Evolutionary conservation across 2,329 filamentous ascomycete species (phyloP), one percentile per base, ranked within the genome.

Genomic region (Tolypocladium endophyticum): DNA sequence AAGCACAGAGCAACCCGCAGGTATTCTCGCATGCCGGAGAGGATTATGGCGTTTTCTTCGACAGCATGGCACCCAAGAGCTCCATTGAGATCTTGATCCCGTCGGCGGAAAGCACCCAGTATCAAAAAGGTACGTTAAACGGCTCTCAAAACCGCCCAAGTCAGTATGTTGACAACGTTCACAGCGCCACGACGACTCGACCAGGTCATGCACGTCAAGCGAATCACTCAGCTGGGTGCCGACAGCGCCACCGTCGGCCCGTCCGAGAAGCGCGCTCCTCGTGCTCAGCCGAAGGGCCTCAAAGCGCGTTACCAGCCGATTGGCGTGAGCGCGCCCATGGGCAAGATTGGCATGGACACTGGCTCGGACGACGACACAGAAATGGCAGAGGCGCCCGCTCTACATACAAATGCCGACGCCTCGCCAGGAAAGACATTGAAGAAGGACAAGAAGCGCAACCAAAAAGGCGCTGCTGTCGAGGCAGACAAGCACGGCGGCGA

Each of bases 231-330:
- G 50, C 74, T 90, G 25, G 71, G 76, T n/a, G 71, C 80, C 68
- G 63, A 73, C 66, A 70, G 63, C 60, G 38, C 60, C 59, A 30
- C 60, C n/a, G 60, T 59, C 14, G 78, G 76, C 28, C 75, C 78
- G 55, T 75, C 79, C 3, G 74, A 80, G 5, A 75, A 80, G 60
- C 83, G 77, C 61, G 71, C 79, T 1, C 76, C 84, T 56, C 82
- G 86, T 61, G 77, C 82, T 54, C 89, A 92, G 70, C 87, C 89
- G 1, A 79, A 81, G 66, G 87, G 85, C 8, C 74, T 92, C 58
- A 84, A 81, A 66, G 81, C 86, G 72, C 83, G 88, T 39, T 91
- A 83, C 71, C 80, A 81, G 58, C 88, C 88, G 1, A 81, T 87
- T 53, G 88, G 88, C 35, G 77, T 83, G 52, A 68, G 67, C 60